Base-by-base conservation (phyloP, 2,329 filamentous ascomycete species). In the Beauveria sp. region DNA sequence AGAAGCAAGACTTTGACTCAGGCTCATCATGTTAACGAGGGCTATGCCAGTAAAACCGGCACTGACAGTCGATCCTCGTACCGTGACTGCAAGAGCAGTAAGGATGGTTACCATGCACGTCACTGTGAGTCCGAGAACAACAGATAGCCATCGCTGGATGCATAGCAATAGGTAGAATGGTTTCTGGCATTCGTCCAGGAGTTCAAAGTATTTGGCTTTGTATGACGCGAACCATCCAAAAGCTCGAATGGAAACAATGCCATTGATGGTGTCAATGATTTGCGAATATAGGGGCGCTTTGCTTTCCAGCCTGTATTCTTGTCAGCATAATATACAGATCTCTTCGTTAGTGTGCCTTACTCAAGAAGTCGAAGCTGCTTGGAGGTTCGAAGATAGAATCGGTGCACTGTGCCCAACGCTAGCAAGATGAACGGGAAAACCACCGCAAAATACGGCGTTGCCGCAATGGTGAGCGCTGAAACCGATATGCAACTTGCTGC, bases 51-150 rank as follows among this genome's bases (percentile, higher is more conserved):
- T 61, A 20, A 64, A 64, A 4, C 60, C 60, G 5, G 63, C 52
- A 22, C 57, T 64, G 14, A 51, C 49, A 20, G 38, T 46, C 4
- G 12, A 42, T 22, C 62, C 62, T 46, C 57, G 56, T 20, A 64
- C 20, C 38, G 55, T 30, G 1, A 79, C 73, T 0, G 77, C 74
- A 1, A 81, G 67, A 9, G 74, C 69, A 14, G 81, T 75, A 3
- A 78, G 64, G 1, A 76, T 72, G 1, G 77, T 76, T 28, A 81
- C 3, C 66, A 74, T 1, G 77, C 74, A 82, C 82, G 85, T 40
- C 78, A 74, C 66, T 24, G 20, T 24, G 85, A 83, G 14, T 82
- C 75, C 40, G 76, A 77, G 57, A 74, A 79, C 7, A 84, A 71
- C 1, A 82, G 72, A 65, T 85, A 86, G 57, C 57, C 57, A 59